These are phyloP conservation scores for Cornus kousa DNA, from an alignment of 148 eudicot genomes.

Conservation along the genomic window DNA sequence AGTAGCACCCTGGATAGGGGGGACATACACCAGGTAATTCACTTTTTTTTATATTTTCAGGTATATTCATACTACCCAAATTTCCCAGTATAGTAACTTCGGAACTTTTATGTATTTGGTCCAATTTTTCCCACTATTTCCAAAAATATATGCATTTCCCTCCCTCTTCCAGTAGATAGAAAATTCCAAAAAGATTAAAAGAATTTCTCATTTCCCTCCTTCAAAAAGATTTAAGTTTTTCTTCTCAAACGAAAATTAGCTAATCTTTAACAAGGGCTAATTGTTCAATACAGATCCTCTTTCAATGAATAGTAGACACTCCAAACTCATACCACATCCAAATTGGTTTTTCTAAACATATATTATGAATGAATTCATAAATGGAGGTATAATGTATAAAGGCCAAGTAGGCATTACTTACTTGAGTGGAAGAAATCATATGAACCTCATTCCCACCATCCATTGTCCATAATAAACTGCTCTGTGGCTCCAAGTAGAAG, in stretches of 20 bases:
- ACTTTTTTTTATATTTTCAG: too few relatives aligned
- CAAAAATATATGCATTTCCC: not conserved
- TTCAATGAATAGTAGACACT: not conserved
- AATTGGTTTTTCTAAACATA: not conserved
- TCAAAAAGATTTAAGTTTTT: too few relatives aligned
- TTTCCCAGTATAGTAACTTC: too few relatives aligned
- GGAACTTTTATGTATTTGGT: not conserved
- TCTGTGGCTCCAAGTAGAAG: slow-evolving; percentile 84
- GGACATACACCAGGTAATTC: too few relatives aligned
- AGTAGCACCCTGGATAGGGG: too few relatives aligned
- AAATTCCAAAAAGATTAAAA: too few relatives aligned
- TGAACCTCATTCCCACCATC: slow-evolving; percentile 97
- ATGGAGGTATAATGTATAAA: not conserved
- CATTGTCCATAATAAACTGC: slow-evolving; percentile 83
- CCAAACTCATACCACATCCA: not conserved
- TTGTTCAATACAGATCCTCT: not conserved
- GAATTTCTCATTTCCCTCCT: too few relatives aligned
- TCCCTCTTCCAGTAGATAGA: too few relatives aligned
- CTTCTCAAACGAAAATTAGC: not conserved
- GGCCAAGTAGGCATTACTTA: slow-evolving; percentile 29
- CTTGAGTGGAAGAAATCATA: slow-evolving; percentile 98
- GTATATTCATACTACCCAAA: not conserved
- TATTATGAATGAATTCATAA: not conserved
- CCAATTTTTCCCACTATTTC: not conserved
- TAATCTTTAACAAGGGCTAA: not conserved